Evolutionary conservation across 1,139 yeast species (phyloP).

Genomic region (Kluyveromyces sp.): DNA sequence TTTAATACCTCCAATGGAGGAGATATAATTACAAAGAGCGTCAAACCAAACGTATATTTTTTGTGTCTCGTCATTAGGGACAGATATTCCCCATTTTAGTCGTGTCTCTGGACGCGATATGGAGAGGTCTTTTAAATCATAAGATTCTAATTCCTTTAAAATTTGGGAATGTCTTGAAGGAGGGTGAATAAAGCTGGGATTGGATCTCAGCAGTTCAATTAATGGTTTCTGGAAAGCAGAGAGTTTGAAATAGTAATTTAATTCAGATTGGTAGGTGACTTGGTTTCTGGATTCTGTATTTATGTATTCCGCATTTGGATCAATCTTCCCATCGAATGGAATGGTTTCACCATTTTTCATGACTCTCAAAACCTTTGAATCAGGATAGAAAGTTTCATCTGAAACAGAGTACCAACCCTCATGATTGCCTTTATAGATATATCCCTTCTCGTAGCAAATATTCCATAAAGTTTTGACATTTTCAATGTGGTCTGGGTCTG

Average conservation of each 20-base stretch:
- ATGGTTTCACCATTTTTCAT: slow-evolving; percentile 32
- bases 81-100: slow-evolving; percentile 83
- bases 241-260: slow-evolving; percentile 77
- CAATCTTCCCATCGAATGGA: slow-evolving; percentile 2
- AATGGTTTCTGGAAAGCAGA: slow-evolving; percentile 51
- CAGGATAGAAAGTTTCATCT: slow-evolving; percentile 93
- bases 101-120: slow-evolving; percentile 76
- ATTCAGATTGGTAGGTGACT: slow-evolving; percentile 71
- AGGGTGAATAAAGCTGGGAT: slow-evolving; percentile 61
- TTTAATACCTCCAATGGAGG: slow-evolving; percentile 61
- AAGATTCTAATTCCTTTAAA: slow-evolving; percentile 47
- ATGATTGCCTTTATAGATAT: slow-evolving; percentile 75
- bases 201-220: slow-evolving; percentile 31
- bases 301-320: slow-evolving; percentile 24
- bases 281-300: slow-evolving; percentile 72
- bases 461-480: slow-evolving; percentile 71
- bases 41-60: slow-evolving; percentile 95
- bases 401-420: slow-evolving; percentile 92
- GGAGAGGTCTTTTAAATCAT: slow-evolving; percentile 58
- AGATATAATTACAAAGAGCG: slow-evolving; percentile 78
- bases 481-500: slow-evolving; percentile 66
- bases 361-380: slow-evolving; percentile 53
- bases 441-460: slow-evolving; percentile 48
- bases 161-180: slow-evolving; percentile 46
- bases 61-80: slow-evolving; percentile 73